Percentiles rank a stretch among this genome's conserved stretches.
phyloP scores from a whole-genome alignment of 2,329 filamentous ascomycete species.

The Grosmannia clavigera region DNA sequence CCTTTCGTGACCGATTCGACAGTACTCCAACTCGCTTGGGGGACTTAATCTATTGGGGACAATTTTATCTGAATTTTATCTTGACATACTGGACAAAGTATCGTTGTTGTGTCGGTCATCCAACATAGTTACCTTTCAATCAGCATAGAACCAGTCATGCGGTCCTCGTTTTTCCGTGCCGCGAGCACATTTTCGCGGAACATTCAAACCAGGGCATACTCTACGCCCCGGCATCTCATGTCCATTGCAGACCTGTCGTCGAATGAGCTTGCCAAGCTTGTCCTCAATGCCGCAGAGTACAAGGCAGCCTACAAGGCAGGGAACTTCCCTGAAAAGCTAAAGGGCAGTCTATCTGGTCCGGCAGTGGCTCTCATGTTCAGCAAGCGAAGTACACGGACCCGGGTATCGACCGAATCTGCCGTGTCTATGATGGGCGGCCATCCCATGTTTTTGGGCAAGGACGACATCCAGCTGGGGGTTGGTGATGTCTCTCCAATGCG shows the following conservation, averaged over 20 bases:
- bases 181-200: background rate
- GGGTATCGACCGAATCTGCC: conserved; percentile 86
- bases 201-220: conserved; percentile 27
- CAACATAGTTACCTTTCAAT: background rate
- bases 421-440: conserved; percentile 81
- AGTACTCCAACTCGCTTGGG: background rate
- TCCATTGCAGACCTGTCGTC: conserved; percentile 79
- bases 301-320: conserved; percentile 62
- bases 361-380: conserved; percentile 94
- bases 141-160: background rate
- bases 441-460: conserved; percentile 90
- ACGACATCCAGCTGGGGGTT: conserved; percentile 91
- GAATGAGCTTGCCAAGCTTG: conserved; percentile 65
- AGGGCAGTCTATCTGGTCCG: conserved; percentile 54
- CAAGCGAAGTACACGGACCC: conserved; percentile 87
- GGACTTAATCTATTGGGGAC: background rate
- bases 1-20: background rate
- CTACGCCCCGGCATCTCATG: conserved; percentile 69
- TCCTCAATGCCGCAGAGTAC: conserved; percentile 67
- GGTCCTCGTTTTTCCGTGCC: background rate
- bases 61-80: background rate
- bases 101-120: too few species aligned
- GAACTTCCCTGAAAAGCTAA: conserved; percentile 41
- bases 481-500: conserved; percentile 12
- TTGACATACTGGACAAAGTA: too few species aligned